Evolutionary conservation across 1,139 yeast genomes (phyloP), one percentile per base, ranked within the genome.

Genomic region (Tardiomyces blankii): DNA sequence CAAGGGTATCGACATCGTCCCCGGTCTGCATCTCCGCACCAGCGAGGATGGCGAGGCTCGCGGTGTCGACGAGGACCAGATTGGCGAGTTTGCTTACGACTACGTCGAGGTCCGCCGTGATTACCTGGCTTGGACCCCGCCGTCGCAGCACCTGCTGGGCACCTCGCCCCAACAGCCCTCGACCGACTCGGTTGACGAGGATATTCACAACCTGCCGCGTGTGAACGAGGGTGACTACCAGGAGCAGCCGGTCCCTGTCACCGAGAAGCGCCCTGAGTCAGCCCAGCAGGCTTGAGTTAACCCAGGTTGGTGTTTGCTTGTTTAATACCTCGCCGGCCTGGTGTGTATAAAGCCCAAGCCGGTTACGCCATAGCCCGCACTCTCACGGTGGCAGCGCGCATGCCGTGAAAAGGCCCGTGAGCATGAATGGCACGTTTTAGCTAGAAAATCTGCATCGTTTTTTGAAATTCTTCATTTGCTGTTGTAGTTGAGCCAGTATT

Each of bases 11-110:
- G 72, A 91, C 66, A 73, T 73, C 54, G 82, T 89, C 38, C 98
- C 98, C 3, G 93, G 91, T 11, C 74, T 87, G 58, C 74, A 80
- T 52, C 72, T 91, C 55, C 76, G 97, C 58, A 85, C 87, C 9
- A 74, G 78, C 52, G 94, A 86, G 62, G 81, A 81, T 45, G 96
- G 82, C 16, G 98, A 91, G 65, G 86, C 82, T 54, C 70, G 73
- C 28, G 98, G 98, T 50, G 77, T 88, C 67, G 98, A 91, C 64
- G 97, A 91, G 64, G 95, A 87, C 65, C 96, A 91, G 68, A 86
- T 91, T 55, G 98, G 98, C 46, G 97, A 91, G 66, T 91, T 91
- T 68, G 98, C 98, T 19, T 91, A 89, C 64, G 97, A 91, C 67
- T 91, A 88, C 62, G 96, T 91, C 49, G 98, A 91, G 69, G 95